Base-by-base conservation (phyloP, 768 basidiomycete genomes). In the Krasilnikovozyma curviuscula region DNA sequence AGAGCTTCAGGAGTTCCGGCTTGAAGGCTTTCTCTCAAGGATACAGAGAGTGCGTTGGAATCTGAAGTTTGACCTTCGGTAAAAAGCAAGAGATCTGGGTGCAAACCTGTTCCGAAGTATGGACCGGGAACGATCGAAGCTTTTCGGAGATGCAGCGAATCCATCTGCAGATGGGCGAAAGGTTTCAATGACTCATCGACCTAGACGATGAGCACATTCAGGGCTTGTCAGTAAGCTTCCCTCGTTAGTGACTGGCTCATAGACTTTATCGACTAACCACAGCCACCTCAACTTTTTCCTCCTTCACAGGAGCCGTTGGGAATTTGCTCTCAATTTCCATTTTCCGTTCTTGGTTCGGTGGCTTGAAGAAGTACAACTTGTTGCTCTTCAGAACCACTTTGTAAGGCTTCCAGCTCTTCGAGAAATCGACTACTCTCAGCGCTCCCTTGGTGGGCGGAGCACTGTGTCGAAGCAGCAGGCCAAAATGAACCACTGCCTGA, bases 341-440 rank as follows among this genome's bases (percentile, higher is more conserved):
- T 21, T 64, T 67, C 48, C 76, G 68, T 54, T 88, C 84, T n/a
- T n/a, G 35, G 25, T 71, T 68, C 0, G 84, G 82, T 0, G 82
- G 76, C 57, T 88, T 89, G 61, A 81, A 85, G 58, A 88, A 81
- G 61, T 81, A 79, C 41, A 89, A 57, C 61, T 88, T 88, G 12
- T 79, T 74, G 6, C 84, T 85, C 58, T 82, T 79, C 24, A 89
- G 66, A 55, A 83, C 79, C 38, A 79, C 70, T 62, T 86, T 85
- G 68, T 73, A 83, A 5, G 81, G 75, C 60, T 86, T 88, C 85
- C 85, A 89, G 0, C 76, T 76, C 55, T 83, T 83, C 0, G 71
- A 61, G 2, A 76, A 63, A 27, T 59, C 56, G 31, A 35, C n/a
- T 8, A 40, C 42, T 28, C 39, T 50, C 1, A 70, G 31, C 16